Evolutionary conservation across 495 filamentous ascomycete species (phyloP), one percentile per base, ranked within the genome.

Genomic region (Parathielavia hyrcaniae): DNA sequence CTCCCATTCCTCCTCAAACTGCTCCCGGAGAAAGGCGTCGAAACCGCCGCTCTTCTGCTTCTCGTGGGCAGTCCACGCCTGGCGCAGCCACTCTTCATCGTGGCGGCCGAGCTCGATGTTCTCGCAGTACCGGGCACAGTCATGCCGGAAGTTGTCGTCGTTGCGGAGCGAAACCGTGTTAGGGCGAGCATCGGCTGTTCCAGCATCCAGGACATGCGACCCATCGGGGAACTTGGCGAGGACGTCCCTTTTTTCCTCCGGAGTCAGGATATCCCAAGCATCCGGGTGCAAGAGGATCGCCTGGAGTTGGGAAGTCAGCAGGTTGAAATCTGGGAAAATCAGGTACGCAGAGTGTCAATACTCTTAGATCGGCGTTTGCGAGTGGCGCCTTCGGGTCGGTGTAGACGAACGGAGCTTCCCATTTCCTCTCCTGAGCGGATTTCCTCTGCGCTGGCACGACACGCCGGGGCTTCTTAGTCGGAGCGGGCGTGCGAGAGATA

Each of bases 1-100:
- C 0, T 80, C 84, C 88, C 88, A 95, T 55, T 82, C 85, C 36
- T 79, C 69, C 70, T 90, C 83, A 38, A 83, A 87, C 40, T 86
- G 77, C 5, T 74, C 61, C 49, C 83, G 80, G 65, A 89, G 84
- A 67, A 81, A 88, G 8, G 78, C 71, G 59, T 92, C 83, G 61
- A 86, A 92, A 19, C 79, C 73, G n/a, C 90, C 89, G 2, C 75
- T 68, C n/a, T 73, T 71, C 46, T 89, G 80, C 62, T 82, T 73
- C 53, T 77, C 64, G 65, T 85, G 79, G 8, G 88, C 87, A 43
- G 73, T 61, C 63, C 79, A 78, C 4, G 88, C 89, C 60, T 86
- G 73, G 11, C 62, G 69, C 50, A 85, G 75, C 89, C 89, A 93
- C 59, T 79, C 77, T 0, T 81, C 77, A 59, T 83, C 81, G 61